These are phyloP conservation scores for Apostasia shenzhenica DNA, from an alignment of 106 monocot genomes.

Conservation along the genomic window DNA sequence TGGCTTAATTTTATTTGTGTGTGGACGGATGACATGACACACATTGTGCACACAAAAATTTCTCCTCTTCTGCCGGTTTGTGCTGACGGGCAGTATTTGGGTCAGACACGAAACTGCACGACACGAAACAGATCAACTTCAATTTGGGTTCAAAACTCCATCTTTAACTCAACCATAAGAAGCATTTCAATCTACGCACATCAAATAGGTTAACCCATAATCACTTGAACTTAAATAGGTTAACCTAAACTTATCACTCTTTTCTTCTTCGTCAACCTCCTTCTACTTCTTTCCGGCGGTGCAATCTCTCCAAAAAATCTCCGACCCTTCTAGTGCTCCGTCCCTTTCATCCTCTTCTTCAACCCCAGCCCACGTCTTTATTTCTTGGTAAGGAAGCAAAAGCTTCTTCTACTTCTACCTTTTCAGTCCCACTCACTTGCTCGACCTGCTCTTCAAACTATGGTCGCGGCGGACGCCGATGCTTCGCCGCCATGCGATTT, in stretches of 20 bases:
- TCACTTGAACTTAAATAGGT: background rate
- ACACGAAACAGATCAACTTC: too few relatives aligned
- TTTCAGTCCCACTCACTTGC: background rate
- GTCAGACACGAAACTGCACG: too few relatives aligned
- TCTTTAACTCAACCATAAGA: too few relatives aligned
- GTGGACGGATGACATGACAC: too few relatives aligned
- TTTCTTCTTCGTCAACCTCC: background rate
- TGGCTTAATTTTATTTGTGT: too few relatives aligned
- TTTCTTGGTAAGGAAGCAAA: background rate
- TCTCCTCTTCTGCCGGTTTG: too few relatives aligned
- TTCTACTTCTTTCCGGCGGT: background rate
- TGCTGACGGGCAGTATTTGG: too few relatives aligned
- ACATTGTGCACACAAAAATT: too few relatives aligned
- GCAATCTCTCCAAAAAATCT: background rate
- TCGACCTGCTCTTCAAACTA: background rate
- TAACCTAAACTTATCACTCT: background rate
- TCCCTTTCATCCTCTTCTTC: background rate
- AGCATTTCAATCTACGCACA: too few relatives aligned
- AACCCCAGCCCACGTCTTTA: background rate
- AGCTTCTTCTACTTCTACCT: too few relatives aligned
- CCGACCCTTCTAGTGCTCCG: background rate
- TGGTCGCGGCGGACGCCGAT: background rate
- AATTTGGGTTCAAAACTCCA: too few relatives aligned
- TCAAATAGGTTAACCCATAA: too few relatives aligned
- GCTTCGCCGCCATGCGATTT: constrained; percentile 10